Base-by-base conservation (phyloP, 306 rosid genomes). In the Pyrus communis region DNA sequence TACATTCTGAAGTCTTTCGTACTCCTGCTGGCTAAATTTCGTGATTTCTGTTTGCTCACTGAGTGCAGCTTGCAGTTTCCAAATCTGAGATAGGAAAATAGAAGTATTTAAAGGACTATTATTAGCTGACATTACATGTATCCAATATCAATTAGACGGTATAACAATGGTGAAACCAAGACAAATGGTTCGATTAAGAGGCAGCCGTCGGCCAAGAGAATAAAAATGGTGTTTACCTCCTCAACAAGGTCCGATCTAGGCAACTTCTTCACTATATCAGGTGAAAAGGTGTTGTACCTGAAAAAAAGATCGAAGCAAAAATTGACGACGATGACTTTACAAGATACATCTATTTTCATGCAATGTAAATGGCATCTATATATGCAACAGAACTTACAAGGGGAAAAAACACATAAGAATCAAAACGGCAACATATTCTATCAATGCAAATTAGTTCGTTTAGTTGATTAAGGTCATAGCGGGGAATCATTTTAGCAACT, bases 61-160 rank as follows among this genome's bases (percentile, higher is more conserved):
- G 30, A 93, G 84, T 71, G 97, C 97, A 83, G 93, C 92, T 83
- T 93, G 97, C 78, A 93, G 85, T 87, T 87, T 91, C 97, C 97
- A 91, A 76, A 93, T 87, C 98, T 93, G 84, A n/a, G 51, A 71
- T 65, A 51, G 45, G 55, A 75, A 77, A 76, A 77, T 14, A 57
- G 54, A 14, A 51, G 79, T 45, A 79, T 27, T 35, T 51, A 69
- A 15, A 64, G 55, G 42, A 23, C 27, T n/a, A n/a, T 5, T 7
- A 60, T 19, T 27, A 18, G 14, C 30, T 17, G 5, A 18, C 28
- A 63, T 81, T 70, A 31, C 7, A 33, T 12, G 21, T 45, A 58
- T 9, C 40, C 58, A 45, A 62, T 45, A n/a, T 54, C 65, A 73
- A 42, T 43, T 25, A 21, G 51, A 77, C 42, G 30, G 21, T 22